A percentile compares a stretch with the other conserved stretches of the same genome.
These are phyloP conservation scores for Neospora caninum DNA, from an alignment of 169 alveolate species.

Conservation along the genomic window DNA sequence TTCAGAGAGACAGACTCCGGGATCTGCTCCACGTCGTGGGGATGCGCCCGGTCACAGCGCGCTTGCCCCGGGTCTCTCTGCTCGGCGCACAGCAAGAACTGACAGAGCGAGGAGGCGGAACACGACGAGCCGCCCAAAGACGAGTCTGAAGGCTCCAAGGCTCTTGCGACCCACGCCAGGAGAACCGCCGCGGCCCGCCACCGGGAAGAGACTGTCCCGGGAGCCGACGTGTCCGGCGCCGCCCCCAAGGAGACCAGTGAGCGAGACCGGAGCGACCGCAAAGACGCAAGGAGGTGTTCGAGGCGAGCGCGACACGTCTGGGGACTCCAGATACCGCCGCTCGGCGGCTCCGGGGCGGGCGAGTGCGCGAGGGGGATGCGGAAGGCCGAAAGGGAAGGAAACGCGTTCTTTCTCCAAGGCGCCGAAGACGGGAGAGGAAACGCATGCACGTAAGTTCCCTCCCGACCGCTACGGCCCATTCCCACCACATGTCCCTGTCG, in stretches of 20 bases:
- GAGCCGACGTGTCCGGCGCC: too few relatives aligned
- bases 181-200: not conserved
- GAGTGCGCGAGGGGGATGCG: not conserved
- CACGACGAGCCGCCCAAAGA: too few relatives aligned
- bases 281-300: not conserved
- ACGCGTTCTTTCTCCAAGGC: not conserved
- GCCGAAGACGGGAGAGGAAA: not conserved
- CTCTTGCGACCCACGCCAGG: not conserved
- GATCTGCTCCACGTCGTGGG: not conserved
- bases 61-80: not conserved
- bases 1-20: not conserved
- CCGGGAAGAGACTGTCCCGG: not conserved
- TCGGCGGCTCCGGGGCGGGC: not conserved
- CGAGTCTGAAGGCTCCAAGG: not conserved
- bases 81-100: not conserved
- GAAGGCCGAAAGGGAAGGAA: not conserved
- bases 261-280: not conserved
- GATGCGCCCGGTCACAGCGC: not conserved
- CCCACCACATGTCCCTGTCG: too few relatives aligned
- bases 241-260: not conserved
- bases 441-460: not conserved
- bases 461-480: too few relatives aligned
- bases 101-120: not conserved
- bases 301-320: not conserved
- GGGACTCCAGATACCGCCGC: not conserved